These are phyloP conservation scores for Chlorella sp. DNA, from an alignment of 139 green algal species.

Conservation along the genomic window DNA sequence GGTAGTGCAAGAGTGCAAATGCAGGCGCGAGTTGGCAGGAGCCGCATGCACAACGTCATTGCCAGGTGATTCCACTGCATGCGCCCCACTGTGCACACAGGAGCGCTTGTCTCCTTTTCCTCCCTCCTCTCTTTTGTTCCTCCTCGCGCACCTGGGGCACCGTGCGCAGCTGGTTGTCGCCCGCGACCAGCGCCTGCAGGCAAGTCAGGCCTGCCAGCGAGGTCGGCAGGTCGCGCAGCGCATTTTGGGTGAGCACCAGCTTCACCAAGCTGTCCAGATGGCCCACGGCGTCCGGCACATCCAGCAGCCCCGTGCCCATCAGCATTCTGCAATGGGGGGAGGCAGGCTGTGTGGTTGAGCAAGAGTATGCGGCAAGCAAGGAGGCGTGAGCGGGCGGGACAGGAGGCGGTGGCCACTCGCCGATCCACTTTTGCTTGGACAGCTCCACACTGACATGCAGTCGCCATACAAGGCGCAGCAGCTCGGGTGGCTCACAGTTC, in stretches of 20 bases:
- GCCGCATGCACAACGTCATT: too few species aligned
- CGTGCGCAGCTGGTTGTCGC: constrained; percentile 31
- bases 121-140: too few species aligned
- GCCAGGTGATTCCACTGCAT: too few species aligned
- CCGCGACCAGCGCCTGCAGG: constrained; percentile 14
- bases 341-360: background rate
- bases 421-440: background rate
- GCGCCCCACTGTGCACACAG: too few species aligned
- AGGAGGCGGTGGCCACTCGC: background rate
- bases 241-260: constrained; percentile 32
- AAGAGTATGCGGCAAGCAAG: background rate
- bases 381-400: background rate
- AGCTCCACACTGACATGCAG: too few species aligned
- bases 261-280: constrained; percentile 7
- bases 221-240: constrained; percentile 25
- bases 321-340: background rate
- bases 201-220: constrained; percentile 3
- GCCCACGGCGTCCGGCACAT: constrained; percentile 2
- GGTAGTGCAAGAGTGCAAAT: too few species aligned
- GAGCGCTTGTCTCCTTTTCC: too few species aligned
- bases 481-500: constrained; percentile 20
- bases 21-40: too few species aligned
- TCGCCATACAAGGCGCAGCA: too few species aligned
- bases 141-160: constrained; percentile 26
- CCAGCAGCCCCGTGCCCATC: constrained; percentile 18